Evolutionary conservation across 257 asterid genomes (phyloP), one percentile per base, ranked within the genome.

Genomic region (Leonotis leonurus): DNA sequence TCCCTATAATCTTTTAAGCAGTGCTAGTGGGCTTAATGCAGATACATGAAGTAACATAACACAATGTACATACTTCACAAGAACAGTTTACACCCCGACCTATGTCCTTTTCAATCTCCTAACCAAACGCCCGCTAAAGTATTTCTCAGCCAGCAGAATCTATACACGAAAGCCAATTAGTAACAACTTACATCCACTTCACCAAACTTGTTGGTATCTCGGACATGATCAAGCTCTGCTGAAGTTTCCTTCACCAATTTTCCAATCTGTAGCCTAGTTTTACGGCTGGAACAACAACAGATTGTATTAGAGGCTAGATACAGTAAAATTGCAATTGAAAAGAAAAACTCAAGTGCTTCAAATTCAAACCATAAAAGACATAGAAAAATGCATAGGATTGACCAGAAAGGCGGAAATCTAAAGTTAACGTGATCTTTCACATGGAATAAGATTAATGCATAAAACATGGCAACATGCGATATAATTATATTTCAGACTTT

Each of bases 161-260:
- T 24, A 37, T n/a, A 24, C 49, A 24, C 6, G 27, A 20, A 74
- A 50, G 41, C 46, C 27, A 22, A 48, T 3, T 48, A 22, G 18
- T 32, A 49, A 40, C 30, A 60, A 66, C 80, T 70, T 66, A 70
- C 80, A 46, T 59, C 35, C 30, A 75, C 74, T 48, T 56, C 59
- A 33, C 67, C 27, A 26, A 9, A 68, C 59, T 62, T 62, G 70
- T 68, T 68, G 25, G 65, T 72, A 58, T 68, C 48, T 37, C 72
- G 35, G 6, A 75, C 71, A 36, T 33, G 83, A 55, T 73, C 62
- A 30, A 78, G 75, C 65, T 74, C 73, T 51, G 72, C 60, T 3
- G 80, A 74, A 16, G 80, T 78, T 49, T 74, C 80, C 75, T 69
- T 78, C 64, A 74, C 75, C 75, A 74, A 20, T 27, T 78, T 64